Evolutionary conservation across 345 rosid genomes (phyloP).

Genomic region (Eucalyptus coolabah): DNA sequence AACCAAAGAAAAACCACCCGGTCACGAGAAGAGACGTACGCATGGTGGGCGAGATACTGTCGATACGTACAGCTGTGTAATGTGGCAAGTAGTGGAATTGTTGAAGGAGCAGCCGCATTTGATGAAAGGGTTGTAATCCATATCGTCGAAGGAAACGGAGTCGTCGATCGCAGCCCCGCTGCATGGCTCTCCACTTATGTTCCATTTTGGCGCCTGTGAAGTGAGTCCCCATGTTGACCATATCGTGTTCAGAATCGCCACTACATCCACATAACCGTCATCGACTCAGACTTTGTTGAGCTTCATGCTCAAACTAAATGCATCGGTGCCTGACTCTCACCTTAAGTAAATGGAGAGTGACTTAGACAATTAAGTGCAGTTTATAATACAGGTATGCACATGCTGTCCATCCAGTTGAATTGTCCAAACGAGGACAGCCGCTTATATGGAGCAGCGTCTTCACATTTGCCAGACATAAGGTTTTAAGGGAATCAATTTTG

Average conservation of each 20-base stretch:
- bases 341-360: not conserved
- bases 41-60: not conserved
- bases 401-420: not conserved
- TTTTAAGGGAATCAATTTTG: not conserved
- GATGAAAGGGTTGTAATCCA: slow-evolving; percentile 24
- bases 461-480: not conserved
- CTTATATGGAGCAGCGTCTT: fast-evolving
- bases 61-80: slow-evolving; percentile 12
- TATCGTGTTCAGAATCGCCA: slow-evolving; percentile 27
- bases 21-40: not conserved
- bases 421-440: not conserved
- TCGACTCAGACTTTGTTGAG: not conserved
- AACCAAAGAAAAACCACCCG: not conserved
- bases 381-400: not conserved
- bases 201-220: slow-evolving; percentile 19
- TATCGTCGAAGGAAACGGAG: not conserved
- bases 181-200: slow-evolving; percentile 43
- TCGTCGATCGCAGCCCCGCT: slow-evolving; percentile 22
- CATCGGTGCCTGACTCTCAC: fast-evolving
- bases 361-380: not conserved
- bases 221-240: slow-evolving; percentile 28
- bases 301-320: not conserved
- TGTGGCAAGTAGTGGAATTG: slow-evolving; percentile 17
- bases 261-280: not conserved
- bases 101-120: slow-evolving; percentile 39